Conservation (phyloP, 2,329 filamentous ascomycete species). For the Ceratocystis harringtonii region DNA sequence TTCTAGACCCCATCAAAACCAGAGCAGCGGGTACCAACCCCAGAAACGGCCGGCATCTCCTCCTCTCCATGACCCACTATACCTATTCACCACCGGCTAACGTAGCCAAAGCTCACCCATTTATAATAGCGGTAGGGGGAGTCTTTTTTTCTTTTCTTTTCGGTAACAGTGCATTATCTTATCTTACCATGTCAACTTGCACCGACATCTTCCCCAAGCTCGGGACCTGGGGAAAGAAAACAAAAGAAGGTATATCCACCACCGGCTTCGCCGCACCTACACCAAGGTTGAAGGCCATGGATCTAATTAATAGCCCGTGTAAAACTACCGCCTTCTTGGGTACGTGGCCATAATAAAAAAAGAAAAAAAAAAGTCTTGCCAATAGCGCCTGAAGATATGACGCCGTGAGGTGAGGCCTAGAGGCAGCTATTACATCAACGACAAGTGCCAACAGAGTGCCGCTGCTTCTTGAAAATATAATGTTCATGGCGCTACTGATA, state of each 20-base stretch:
- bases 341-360: background rate
- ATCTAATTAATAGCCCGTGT: background rate
- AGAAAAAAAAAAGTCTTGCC: background rate
- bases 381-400: slow-evolving; percentile 1
- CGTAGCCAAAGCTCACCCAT: background rate
- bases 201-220: background rate
- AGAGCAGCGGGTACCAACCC: background rate
- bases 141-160: no score
- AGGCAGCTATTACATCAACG: background rate
- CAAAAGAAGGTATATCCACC: background rate
- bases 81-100: background rate
- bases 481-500: background rate
- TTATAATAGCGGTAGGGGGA: background rate
- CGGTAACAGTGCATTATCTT: background rate
- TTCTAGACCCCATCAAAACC: background rate
- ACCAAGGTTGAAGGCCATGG: background rate
- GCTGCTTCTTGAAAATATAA: background rate
- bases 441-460: background rate
- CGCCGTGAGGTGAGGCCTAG: background rate
- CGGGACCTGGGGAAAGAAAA: background rate
- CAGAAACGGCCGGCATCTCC: background rate
- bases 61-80: background rate
- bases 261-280: background rate
- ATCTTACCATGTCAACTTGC: background rate
- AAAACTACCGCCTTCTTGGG: background rate